Conservation (phyloP, 768 basidiomycete genomes). For the Russula sp. region DNA sequence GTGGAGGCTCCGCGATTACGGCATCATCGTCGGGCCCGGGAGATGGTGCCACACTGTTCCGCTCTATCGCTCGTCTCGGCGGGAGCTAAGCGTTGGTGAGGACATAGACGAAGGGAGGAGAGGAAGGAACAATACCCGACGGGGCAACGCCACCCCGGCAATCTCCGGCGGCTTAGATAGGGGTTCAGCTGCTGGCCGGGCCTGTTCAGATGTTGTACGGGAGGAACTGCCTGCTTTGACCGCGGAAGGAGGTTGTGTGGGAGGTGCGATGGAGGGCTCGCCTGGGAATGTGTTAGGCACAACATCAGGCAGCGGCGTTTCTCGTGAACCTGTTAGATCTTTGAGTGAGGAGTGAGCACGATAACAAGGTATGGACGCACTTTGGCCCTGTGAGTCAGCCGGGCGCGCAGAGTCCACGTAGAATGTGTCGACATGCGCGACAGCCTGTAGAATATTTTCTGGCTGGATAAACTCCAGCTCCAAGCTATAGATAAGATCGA, state of each 20-base stretch:
- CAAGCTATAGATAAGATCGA: conserved; percentile 29
- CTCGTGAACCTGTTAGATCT: conserved; percentile 18
- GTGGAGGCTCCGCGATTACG: neutral
- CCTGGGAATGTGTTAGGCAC: conserved; percentile 49
- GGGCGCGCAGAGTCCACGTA: conserved; percentile 36
- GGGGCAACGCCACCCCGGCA: neutral
- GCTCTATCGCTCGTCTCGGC: conserved; percentile 9
- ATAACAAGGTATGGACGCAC: conserved; percentile 2
- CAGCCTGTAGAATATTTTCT: conserved; percentile 49
- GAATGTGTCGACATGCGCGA: conserved; percentile 34
- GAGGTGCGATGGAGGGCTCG: conserved; percentile 40
- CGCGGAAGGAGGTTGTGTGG: conserved; percentile 8
- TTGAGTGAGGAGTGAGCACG: neutral
- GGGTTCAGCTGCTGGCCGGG: neutral
- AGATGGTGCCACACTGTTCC: neutral
- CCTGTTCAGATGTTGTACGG: neutral
- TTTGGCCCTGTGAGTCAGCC: conserved; percentile 14
- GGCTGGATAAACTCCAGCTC: conserved; percentile 40
- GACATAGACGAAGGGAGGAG: neutral
- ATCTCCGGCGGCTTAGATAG: neutral
- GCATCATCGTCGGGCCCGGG: neutral
- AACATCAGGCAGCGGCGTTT: conserved; percentile 42
- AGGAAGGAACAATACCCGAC: neutral
- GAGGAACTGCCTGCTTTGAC: neutral
- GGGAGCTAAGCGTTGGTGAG: conserved; percentile 15